phyloP scores from a whole-genome alignment of 2,329 filamentous ascomycete species.

The Talaromyces pinophilus region DNA sequence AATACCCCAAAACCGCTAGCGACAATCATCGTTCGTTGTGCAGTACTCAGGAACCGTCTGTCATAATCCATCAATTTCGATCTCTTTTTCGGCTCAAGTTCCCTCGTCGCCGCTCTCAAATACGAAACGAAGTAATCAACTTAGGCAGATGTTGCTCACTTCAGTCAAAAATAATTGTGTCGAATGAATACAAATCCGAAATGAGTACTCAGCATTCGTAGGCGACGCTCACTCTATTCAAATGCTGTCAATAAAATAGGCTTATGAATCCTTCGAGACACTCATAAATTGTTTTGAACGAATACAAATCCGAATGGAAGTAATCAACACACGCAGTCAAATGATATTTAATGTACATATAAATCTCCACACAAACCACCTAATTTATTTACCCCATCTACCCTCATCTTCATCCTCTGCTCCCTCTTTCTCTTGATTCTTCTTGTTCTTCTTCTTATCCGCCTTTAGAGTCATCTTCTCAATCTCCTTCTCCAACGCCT shows the following conservation, averaged over 20 bases:
- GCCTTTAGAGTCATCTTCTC: constrained; percentile 58
- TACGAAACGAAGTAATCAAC: too few species aligned
- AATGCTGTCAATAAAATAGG: neutral
- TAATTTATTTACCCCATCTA: neutral
- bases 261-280: neutral
- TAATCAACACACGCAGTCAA: constrained; percentile 8
- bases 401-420: neutral
- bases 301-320: neutral
- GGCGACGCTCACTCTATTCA: neutral
- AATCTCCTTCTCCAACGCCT: constrained; percentile 65
- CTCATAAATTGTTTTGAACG: neutral
- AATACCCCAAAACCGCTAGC: neutral
- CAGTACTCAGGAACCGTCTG: neutral
- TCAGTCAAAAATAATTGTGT: too few species aligned
- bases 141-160: too few species aligned
- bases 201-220: neutral
- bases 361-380: neutral
- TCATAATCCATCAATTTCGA: neutral
- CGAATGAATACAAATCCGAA: too few species aligned
- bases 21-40: neutral
- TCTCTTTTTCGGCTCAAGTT: too few species aligned
- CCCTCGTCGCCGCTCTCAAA: too few species aligned
- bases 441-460: constrained; percentile 34
- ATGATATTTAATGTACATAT: neutral
- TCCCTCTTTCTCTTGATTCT: constrained; percentile 29